These are phyloP conservation scores for Knoxia roxburghii DNA, from an alignment of 257 asterid species.

Conservation along the genomic window DNA sequence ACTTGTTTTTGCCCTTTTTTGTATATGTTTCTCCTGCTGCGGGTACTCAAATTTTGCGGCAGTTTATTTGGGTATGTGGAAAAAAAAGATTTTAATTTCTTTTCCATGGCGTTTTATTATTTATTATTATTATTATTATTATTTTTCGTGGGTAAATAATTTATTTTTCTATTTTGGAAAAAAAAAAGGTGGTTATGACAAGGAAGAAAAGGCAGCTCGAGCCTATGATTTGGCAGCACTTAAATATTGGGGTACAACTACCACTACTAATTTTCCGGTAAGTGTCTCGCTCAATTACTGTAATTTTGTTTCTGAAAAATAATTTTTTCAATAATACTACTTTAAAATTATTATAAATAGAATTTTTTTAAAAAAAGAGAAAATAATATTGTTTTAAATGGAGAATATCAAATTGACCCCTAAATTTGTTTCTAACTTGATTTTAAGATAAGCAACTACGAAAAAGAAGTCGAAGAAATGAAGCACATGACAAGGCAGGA, in stretches of 20 bases:
- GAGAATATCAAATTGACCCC: neutral
- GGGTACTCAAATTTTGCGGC: constrained; percentile 28
- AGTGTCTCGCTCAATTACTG: constrained; percentile 8
- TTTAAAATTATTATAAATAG: no score
- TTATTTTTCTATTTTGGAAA: no score
- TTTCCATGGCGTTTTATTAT: no score
- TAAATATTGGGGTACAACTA: constrained; percentile 86
- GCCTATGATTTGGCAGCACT: constrained; percentile 93
- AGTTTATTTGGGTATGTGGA: constrained; percentile 79
- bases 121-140: no score
- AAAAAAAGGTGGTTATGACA: constrained; percentile 75
- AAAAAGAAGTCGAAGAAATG: constrained; percentile 88
- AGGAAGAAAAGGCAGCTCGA: constrained; percentile 92
- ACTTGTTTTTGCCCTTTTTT: constrained; percentile 23
- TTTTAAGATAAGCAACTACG: constrained; percentile 65
- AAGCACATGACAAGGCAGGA: constrained; percentile 89
- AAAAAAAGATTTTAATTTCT: neutral
- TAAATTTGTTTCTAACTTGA: no score
- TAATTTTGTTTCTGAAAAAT: no score
- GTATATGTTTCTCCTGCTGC: constrained; percentile 13
- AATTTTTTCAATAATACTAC: no score
- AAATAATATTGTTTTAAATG: neutral
- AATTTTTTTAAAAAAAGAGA: no score
- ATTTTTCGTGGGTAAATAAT: no score
- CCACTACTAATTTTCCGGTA: constrained; percentile 89